Evolutionary conservation across 345 rosid species (phyloP).

Genomic region (Pugionium cornutum): DNA sequence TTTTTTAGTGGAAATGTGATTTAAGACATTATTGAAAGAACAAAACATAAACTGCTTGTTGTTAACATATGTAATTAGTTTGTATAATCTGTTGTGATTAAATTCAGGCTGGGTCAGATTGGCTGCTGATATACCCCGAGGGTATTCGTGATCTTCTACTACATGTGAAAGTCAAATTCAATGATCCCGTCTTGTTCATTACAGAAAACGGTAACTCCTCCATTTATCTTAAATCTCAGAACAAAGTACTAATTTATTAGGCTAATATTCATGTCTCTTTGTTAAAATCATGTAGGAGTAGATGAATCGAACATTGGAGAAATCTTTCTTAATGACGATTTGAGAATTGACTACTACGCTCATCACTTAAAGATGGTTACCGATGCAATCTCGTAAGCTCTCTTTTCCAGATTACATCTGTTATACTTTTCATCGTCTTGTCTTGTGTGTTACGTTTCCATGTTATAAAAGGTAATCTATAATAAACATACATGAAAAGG

Average conservation of each 20-base stretch:
- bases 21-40: too few relatives aligned
- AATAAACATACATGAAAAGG: too few relatives aligned
- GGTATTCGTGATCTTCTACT: slow-evolving; percentile 52
- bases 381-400: slow-evolving; percentile 42
- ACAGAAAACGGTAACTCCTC: slow-evolving; percentile 58
- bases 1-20: too few relatives aligned
- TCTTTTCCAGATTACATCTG: too few relatives aligned
- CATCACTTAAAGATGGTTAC: slow-evolving; percentile 42
- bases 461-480: background rate
- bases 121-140: slow-evolving; percentile 51
- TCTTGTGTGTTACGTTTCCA: background rate
- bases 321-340: slow-evolving; percentile 29
- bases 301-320: slow-evolving; percentile 35
- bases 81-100: background rate
- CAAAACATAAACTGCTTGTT: background rate
- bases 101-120: slow-evolving; percentile 41
- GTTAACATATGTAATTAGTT: background rate
- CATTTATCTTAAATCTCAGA: too few relatives aligned
- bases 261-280: background rate
- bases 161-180: slow-evolving; percentile 45
- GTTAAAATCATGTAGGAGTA: slow-evolving; percentile 28
- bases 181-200: slow-evolving; percentile 48
- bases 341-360: slow-evolving; percentile 41
- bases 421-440: too few relatives aligned
- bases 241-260: too few relatives aligned